Evolutionary conservation across 441 rosid genomes (phyloP).

Genomic region (Rhodomyrtus psidioides): DNA sequence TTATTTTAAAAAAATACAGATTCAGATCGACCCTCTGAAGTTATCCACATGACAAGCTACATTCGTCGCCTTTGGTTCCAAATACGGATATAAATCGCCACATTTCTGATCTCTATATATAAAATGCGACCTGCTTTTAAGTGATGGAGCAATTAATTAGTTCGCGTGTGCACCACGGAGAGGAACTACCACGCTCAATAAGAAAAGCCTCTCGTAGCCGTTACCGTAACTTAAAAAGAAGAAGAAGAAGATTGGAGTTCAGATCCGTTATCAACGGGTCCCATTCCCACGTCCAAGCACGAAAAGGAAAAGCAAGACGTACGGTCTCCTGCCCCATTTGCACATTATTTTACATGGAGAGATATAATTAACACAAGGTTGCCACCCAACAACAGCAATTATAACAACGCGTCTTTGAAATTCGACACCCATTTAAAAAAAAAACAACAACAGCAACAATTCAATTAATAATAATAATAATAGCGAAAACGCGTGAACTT

Average conservation of each 20-base stretch:
- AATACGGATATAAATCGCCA: not conserved
- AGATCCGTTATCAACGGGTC: slow-evolving; percentile 46
- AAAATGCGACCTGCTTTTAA: not conserved
- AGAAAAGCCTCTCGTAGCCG: no score
- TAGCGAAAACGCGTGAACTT: not conserved
- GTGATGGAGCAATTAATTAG: fast-evolving
- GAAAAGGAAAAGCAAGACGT: not conserved
- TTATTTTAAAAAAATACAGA: fast-evolving
- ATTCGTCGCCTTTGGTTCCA: fast-evolving
- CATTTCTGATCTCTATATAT: fast-evolving
- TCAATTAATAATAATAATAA: not conserved
- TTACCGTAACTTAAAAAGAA: not conserved
- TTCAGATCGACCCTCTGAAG: fast-evolving
- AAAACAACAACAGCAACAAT: not conserved
- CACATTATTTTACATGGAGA: not conserved
- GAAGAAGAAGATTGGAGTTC: not conserved
- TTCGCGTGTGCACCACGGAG: not conserved
- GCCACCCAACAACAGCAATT: slow-evolving; percentile 5
- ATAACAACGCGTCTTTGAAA: slow-evolving; percentile 28
- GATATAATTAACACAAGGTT: not conserved
- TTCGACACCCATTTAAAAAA: not conserved
- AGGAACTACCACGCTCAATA: not conserved
- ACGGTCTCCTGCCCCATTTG: no score
- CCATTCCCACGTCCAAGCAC: not conserved
- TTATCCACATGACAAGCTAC: fast-evolving